phyloP scores from a whole-genome alignment of 352 stramenopile genomes.

The Phytopythium vexans region DNA sequence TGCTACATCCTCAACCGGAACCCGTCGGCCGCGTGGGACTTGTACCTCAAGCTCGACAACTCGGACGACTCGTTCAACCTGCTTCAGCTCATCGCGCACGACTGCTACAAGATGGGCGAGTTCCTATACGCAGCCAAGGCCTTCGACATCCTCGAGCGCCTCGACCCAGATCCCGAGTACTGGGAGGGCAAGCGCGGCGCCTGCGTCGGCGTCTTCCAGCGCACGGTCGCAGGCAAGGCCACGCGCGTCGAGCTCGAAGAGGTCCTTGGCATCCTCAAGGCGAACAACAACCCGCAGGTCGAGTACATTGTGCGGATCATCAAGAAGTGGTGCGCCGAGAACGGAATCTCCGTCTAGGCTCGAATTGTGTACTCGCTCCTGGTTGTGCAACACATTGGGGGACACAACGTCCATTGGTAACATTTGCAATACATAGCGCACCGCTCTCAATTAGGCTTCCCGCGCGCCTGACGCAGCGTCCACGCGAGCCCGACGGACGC shows the following conservation, averaged over 20 bases:
- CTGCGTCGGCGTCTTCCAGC: slow-evolving; percentile 94
- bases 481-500: slow-evolving; percentile 57
- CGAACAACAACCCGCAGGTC: slow-evolving; percentile 93
- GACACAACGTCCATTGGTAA: not conserved
- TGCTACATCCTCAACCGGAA: slow-evolving; percentile 96
- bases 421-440: not conserved
- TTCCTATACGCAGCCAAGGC: slow-evolving; percentile 95
- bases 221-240: slow-evolving; percentile 90
- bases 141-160: slow-evolving; percentile 92
- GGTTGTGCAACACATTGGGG: not conserved
- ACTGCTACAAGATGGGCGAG: slow-evolving; percentile 97
- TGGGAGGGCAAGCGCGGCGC: slow-evolving; percentile 95
- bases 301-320: slow-evolving; percentile 96
- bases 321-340: slow-evolving; percentile 94
- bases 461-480: slow-evolving; percentile 48
- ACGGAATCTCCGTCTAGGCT: slow-evolving; percentile 73
- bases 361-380: not conserved
- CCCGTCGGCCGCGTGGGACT: slow-evolving; percentile 92
- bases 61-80: slow-evolving; percentile 95
- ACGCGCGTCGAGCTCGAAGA: slow-evolving; percentile 90
- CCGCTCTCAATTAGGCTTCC: slow-evolving; percentile 17
- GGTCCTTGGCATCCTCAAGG: slow-evolving; percentile 90
- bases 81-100: slow-evolving; percentile 95
- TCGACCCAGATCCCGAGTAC: slow-evolving; percentile 95
- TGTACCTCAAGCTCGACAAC: slow-evolving; percentile 97